Evolutionary conservation across 2,329 filamentous ascomycete genomes (phyloP), one percentile per base, ranked within the genome.

Genomic region (Verticillium isaacii): DNA sequence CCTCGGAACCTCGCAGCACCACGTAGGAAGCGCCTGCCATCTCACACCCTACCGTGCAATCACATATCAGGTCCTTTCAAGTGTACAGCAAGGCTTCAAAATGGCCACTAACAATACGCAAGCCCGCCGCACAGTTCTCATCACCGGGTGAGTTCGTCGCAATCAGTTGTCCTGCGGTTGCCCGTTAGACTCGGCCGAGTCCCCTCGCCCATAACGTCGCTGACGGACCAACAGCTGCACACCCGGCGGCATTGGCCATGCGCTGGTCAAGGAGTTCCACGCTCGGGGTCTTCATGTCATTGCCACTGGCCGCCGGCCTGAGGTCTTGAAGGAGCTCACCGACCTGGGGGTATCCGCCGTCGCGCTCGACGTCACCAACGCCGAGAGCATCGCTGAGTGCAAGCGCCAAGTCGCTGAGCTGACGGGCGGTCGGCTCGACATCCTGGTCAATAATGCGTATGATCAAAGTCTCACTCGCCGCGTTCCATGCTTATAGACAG

Each of bases 371-470:
- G 84, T 87, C 34, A 85, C 83, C 32, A 75, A 78, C 23, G 68
- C 73, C 19, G 75, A 78, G 29, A 85, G 82, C 65, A 83, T 87
- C 69, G 75, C 74, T 19, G 69, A 71, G 52, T 83, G 80, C 67
- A 80, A 78, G 61, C 73, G 74, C 2, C 75, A 80, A 59, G 80
- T 86, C 14, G 67, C 73, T 12, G 69, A 75, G 14, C 71, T 85
- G 56, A 85, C 82, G 2, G 77, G 77, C 9, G 83, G 83, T 15
- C 80, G 74, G 56, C 78, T 87, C 5, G 84, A 87, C 65, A 79
- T 86, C 56, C 80, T 87, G 19, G 78, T 87, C 57, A 87, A 86
- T 72, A 87, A 87, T 63, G 84, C 84, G 82, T 85, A 65, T 64
- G 78, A 19, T 17, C n/a, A 50, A n/a, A 11, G 25, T 39, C 19